Evolutionary conservation across 2,329 filamentous ascomycete species (phyloP).

Genomic region (Grosmannia huntii): DNA sequence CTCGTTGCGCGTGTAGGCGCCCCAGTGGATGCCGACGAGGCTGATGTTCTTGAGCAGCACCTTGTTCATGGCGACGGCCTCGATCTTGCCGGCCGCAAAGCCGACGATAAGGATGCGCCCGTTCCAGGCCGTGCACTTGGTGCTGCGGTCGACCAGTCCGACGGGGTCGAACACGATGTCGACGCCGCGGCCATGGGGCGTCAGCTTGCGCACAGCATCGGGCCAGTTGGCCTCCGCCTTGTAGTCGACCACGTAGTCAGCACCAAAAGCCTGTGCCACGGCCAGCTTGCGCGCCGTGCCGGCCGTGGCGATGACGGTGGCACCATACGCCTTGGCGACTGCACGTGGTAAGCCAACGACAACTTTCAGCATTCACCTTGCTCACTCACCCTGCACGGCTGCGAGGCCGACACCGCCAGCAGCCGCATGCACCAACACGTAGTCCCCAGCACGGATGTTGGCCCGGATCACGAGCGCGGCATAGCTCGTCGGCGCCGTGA

Average conservation of each 20-base stretch:
- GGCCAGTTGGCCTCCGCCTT: slow-evolving; percentile 49
- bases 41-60: slow-evolving; percentile 89
- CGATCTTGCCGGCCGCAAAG: slow-evolving; percentile 75
- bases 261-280: slow-evolving; percentile 68
- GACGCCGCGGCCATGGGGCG: slow-evolving; percentile 58
- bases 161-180: slow-evolving; percentile 96
- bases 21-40: slow-evolving; percentile 86
- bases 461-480: slow-evolving; percentile 70
- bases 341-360: background rate
- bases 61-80: slow-evolving; percentile 86
- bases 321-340: slow-evolving; percentile 82
- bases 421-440: slow-evolving; percentile 81
- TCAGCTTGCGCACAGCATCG: slow-evolving; percentile 62
- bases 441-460: slow-evolving; percentile 65
- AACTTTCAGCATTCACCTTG: background rate
- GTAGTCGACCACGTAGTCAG: slow-evolving; percentile 75
- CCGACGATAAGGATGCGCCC: slow-evolving; percentile 78
- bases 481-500: slow-evolving; percentile 86
- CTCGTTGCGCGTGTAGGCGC: slow-evolving; percentile 65
- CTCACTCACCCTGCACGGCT: slow-evolving; percentile 59
- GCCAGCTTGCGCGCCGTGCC: slow-evolving; percentile 68
- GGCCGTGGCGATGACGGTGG: slow-evolving; percentile 86
- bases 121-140: slow-evolving; percentile 92
- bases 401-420: slow-evolving; percentile 85
- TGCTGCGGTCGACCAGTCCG: slow-evolving; percentile 72